Conservation (phyloP, 1,139 yeast genomes). For the Candida sp. region DNA sequence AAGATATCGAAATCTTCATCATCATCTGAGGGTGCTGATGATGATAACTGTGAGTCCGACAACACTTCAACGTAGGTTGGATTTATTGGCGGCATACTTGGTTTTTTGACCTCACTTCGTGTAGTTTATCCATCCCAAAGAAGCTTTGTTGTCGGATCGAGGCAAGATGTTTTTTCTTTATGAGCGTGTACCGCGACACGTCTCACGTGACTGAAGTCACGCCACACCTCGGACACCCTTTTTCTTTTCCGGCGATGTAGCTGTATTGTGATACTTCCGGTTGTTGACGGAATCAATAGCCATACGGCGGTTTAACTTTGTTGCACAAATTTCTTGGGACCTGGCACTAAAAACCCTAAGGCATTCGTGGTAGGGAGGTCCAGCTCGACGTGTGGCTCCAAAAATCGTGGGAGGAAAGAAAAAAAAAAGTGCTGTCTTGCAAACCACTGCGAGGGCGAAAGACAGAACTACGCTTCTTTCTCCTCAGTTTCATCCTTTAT, state of each 20-base stretch:
- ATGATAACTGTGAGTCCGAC: neutral
- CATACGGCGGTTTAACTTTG: too few species aligned
- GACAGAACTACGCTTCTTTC: neutral
- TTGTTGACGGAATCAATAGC: too few species aligned
- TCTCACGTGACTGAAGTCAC: neutral
- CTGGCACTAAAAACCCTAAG: neutral
- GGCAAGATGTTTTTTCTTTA: too few species aligned
- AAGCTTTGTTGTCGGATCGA: too few species aligned
- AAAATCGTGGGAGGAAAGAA: neutral
- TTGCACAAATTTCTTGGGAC: neutral
- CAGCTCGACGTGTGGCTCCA: slow-evolving; percentile 1
- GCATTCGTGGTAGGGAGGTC: neutral
- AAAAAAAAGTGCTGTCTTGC: neutral
- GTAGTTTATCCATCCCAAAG: too few species aligned
- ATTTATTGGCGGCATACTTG: neutral
- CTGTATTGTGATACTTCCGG: too few species aligned
- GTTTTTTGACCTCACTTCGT: neutral
- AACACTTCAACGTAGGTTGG: neutral
- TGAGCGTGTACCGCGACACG: neutral
- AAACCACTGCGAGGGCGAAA: neutral
- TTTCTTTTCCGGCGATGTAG: too few species aligned
- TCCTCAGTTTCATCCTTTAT: neutral
- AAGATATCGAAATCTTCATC: neutral
- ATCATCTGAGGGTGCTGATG: neutral
- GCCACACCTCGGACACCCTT: too few species aligned